Evolutionary conservation across 2,329 filamentous ascomycete species (phyloP).

Genomic region (Aspergillus arachidicola): DNA sequence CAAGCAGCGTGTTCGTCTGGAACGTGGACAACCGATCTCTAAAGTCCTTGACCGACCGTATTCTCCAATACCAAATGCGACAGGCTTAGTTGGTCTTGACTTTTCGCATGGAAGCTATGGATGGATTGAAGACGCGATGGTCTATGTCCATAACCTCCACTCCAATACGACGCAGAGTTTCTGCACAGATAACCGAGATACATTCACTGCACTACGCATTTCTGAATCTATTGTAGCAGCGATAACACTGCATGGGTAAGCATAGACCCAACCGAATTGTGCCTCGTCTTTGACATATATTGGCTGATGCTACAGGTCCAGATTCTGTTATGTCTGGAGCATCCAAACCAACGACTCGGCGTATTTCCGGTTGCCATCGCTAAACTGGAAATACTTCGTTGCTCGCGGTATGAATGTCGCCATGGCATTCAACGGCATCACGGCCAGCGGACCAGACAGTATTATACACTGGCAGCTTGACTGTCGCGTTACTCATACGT

Average conservation of each 20-base stretch:
- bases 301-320: constrained; percentile 14
- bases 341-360: constrained; percentile 21
- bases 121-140: constrained; percentile 20
- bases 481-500: constrained; percentile 17
- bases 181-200: constrained; percentile 27
- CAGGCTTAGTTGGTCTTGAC: constrained; percentile 15
- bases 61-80: not conserved
- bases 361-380: constrained; percentile 32
- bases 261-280: not conserved
- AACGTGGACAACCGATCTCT: constrained; percentile 26
- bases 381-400: constrained; percentile 19
- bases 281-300: not conserved
- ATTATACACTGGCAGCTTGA: constrained; percentile 28
- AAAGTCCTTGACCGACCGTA: constrained; percentile 1
- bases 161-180: constrained; percentile 17
- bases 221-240: constrained; percentile 26
- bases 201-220: constrained; percentile 18
- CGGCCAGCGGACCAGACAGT: constrained; percentile 4
- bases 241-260: constrained; percentile 27
- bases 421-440: constrained; percentile 15
- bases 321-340: constrained; percentile 37
- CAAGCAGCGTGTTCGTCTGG: constrained; percentile 25
- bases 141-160: constrained; percentile 19
- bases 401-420: constrained; percentile 26
- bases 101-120: constrained; percentile 24